Conservation (phyloP, 148 eudicot species). For the Hydrangea macrophylla region DNA sequence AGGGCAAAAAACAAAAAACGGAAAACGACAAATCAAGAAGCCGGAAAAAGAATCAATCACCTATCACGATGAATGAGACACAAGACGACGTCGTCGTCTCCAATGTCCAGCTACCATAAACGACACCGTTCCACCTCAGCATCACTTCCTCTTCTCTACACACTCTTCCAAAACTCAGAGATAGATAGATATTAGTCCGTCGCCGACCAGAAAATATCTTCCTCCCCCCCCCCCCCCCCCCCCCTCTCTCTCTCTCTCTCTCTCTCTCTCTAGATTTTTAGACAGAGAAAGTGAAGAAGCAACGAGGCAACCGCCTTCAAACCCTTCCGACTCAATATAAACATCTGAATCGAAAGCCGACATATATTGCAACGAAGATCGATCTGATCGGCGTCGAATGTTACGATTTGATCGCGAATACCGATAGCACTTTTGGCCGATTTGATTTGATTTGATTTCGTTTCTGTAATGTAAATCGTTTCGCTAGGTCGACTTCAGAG, state of each 20-base stretch:
- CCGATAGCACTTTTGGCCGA: not conserved
- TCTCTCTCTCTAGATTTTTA: conserved; percentile 5
- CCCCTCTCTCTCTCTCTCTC: conserved; percentile 12
- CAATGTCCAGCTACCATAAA: not conserved
- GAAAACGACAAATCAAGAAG: not conserved
- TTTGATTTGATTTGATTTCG: no score
- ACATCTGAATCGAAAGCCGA: no score
- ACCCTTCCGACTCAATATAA: not conserved
- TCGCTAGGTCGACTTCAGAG: not conserved
- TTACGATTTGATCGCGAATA: not conserved
- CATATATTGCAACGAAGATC: no score
- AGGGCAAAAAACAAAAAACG: no score
- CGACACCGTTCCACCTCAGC: not conserved
- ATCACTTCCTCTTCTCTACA: not conserved
- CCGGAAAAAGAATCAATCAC: not conserved
- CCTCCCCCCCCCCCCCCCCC: no score
- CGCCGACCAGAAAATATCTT: conserved; percentile 3
- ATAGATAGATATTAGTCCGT: conserved; percentile 1
- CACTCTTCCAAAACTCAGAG: not conserved
- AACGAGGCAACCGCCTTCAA: not conserved
- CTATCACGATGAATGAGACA: not conserved
- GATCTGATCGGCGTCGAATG: not conserved
- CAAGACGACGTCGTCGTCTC: not conserved
- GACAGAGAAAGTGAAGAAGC: not conserved
- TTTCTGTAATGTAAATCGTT: conserved; percentile 4